A percentile compares a stretch with the other conserved stretches of the same genome.
Conservation (phyloP, 2,329 filamentous ascomycete species). For the Penicillium expansum region DNA sequence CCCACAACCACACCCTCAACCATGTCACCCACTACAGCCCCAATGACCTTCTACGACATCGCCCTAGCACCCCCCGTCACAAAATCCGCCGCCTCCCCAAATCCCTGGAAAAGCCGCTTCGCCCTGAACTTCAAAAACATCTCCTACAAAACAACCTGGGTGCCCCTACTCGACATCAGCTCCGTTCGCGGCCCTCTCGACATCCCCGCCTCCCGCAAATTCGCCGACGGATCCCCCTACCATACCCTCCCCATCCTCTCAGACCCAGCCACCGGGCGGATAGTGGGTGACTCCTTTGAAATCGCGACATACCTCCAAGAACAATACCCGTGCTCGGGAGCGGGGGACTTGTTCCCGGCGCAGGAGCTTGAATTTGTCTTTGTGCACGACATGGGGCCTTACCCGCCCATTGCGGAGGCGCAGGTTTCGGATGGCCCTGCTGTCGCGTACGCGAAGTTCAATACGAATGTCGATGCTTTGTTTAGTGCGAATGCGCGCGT, state of each 20-base stretch:
- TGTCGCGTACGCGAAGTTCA: constrained; percentile 51
- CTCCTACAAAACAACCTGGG: constrained; percentile 53
- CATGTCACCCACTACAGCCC: neutral
- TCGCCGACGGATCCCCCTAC: constrained; percentile 53
- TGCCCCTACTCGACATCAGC: constrained; percentile 53
- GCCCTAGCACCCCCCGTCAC: constrained; percentile 35
- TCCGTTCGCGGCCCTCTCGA: constrained; percentile 49
- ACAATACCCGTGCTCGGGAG: constrained; percentile 47
- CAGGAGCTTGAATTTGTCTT: constrained; percentile 44
- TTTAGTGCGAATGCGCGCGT: constrained; percentile 52
- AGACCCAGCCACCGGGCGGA: constrained; percentile 42
- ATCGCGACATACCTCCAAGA: constrained; percentile 61
- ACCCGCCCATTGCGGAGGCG: neutral
- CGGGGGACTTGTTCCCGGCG: constrained; percentile 50
- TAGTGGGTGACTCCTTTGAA: constrained; percentile 63
- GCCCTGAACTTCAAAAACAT: constrained; percentile 52
- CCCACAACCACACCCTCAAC: neutral
- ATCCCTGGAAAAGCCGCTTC: constrained; percentile 52
- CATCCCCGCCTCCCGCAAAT: constrained; percentile 53
- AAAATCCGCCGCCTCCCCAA: constrained; percentile 42
- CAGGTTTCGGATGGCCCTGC: neutral
- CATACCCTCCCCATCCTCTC: constrained; percentile 52
- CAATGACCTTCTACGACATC: constrained; percentile 48
- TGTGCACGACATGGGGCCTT: neutral
- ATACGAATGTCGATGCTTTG: constrained; percentile 53